phyloP scores from a whole-genome alignment of 2,329 filamentous ascomycete genomes.

The Fusarium acutatum region DNA sequence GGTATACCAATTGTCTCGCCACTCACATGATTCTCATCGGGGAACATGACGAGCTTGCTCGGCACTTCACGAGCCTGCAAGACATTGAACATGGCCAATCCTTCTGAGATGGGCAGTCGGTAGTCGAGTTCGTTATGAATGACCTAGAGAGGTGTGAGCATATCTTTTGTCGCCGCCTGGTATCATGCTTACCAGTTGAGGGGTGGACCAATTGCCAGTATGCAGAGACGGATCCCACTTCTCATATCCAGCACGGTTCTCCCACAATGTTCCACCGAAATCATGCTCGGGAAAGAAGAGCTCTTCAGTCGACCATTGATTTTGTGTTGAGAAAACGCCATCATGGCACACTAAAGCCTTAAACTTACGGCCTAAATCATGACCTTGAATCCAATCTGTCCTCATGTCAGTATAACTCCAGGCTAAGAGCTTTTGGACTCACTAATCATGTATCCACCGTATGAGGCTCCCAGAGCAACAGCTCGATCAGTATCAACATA shows the following conservation, averaged over 20 bases:
- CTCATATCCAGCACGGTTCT: constrained; percentile 70
- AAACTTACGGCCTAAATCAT: constrained; percentile 82
- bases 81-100: constrained; percentile 85
- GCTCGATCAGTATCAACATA: constrained; percentile 75
- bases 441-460: constrained; percentile 81
- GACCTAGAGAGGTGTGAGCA: constrained; percentile 45
- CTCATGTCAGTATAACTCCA: constrained; percentile 41
- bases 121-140: constrained; percentile 95
- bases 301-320: constrained; percentile 71
- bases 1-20: neutral
- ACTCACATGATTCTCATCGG: constrained; percentile 71
- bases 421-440: constrained; percentile 35
- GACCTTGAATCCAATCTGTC: constrained; percentile 87
- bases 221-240: constrained; percentile 74
- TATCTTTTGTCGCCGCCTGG: no score
- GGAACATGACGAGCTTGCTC: constrained; percentile 82
- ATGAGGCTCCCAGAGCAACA: constrained; percentile 78
- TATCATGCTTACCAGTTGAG: constrained; percentile 71
- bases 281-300: constrained; percentile 77
- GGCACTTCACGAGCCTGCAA: constrained; percentile 79
- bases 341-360: constrained; percentile 90
- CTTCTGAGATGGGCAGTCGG: constrained; percentile 84
- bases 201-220: constrained; percentile 80
- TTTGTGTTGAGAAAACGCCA: constrained; percentile 79
- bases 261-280: constrained; percentile 69